Evolutionary conservation across 208 protist genomes (phyloP), one percentile per base, ranked within the genome.

Genomic region (Eutreptiella sp.): DNA sequence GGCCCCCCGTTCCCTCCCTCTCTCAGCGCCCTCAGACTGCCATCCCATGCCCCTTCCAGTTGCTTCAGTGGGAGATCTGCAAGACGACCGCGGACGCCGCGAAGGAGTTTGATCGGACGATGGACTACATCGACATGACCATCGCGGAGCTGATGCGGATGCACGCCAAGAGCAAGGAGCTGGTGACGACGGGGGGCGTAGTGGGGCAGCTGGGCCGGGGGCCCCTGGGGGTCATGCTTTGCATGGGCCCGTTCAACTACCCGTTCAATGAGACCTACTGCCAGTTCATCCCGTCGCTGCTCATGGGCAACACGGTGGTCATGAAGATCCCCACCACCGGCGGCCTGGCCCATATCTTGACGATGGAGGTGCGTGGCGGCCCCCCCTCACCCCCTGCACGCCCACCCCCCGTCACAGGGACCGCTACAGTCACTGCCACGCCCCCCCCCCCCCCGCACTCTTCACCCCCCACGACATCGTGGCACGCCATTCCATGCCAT

Each of bases 21-120:
- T n/a, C n/a, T n/a, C n/a, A n/a, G n/a, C n/a, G n/a, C n/a, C n/a
- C n/a, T n/a, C n/a, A n/a, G n/a, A n/a, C 38, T 5, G 4, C 21
- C 3, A 39, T 39, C 33, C 39, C 46, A 7, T 5, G 27, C 19
- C 19, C 76, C n/a, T 53, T 77, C 43, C 3, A 69, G 14, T 19
- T 80, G 5, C 58, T 79, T 41, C 76, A 80, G 74, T 80, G 74
- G 74, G 74, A 80, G 60, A 80, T 80, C 43, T 78, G 73, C 59
- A 80, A 80, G 63, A 59, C 2, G 23, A 5, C 14, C 5, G 4
- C 27, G 11, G 75, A 76, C 32, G 69, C 75, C 0, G 59, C 45
- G 0, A 63, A 73, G 33, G 75, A 80, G 59, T 68, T 80, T 24
- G 75, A 80, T 28, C 43, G 75, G 26, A 80, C 75, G 21, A 73